Base-by-base conservation (phyloP, 139 green algal species). In the Haematococcus lacustris region DNA sequence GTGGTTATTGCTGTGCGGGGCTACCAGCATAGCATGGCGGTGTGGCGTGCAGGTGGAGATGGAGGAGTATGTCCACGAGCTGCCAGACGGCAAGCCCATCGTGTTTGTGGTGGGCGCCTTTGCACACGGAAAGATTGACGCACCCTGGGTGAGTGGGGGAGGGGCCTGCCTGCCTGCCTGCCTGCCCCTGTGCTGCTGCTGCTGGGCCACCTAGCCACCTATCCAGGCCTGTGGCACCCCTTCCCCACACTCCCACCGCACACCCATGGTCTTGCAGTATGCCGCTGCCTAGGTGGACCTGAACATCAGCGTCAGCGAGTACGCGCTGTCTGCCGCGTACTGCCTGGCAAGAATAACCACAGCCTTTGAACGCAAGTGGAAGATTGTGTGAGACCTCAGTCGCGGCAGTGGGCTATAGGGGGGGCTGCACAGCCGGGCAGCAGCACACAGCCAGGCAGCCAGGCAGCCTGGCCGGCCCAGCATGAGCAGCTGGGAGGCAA, bases 51-150 rank as follows among this genome's bases (percentile, higher is more conserved):
- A 88, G 32, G 74, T 87, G 51, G 67, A 79, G 4, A 75, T 92
- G 63, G 65, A 85, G 38, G 47, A 89, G 23, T 88, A 81, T 38
- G 82, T 87, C 1, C 37, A 60, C 1, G 50, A 63, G 1, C 59
- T 92, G 3, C 66, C 79, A 1, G 73, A 80, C 3, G 82, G 82
- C 21, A 65, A 72, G 39, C 78, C 89, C 17, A 71, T 92, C 0
- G 92, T 94, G 34, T 97, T 97, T 83, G 82, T 94, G 51, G 84
- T 98, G 34, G 94, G 94, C 1, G 94, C 88, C 0, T 96, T 98
- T 76, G 88, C 94, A 28, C 91, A 97, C 76, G 95, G 94, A 17
- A 88, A 91, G 70, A 90, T 98, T 32, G 91, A 97, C 41, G 76
- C 87, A 2, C 69, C 78, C 13, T 97, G 68, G 68, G 75, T 72